phyloP scores from a whole-genome alignment of 352 stramenopile genomes.

The Phytophthora chlamydospora region DNA sequence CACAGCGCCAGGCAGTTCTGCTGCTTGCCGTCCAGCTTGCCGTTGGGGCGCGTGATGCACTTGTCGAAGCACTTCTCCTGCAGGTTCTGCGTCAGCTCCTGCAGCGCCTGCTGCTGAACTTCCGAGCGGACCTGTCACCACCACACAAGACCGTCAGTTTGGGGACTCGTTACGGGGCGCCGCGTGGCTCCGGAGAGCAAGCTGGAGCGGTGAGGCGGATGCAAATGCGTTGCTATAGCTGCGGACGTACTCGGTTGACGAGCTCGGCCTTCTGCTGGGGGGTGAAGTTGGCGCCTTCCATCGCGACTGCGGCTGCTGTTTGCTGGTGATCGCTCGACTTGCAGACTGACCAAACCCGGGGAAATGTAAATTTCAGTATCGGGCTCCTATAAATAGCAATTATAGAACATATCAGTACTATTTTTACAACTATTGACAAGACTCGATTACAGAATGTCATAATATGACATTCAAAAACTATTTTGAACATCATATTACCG shows the following conservation, averaged over 20 bases:
- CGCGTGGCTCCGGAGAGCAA: not conserved
- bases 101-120: slow-evolving; percentile 81
- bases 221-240: not conserved
- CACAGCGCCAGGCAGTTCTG: slow-evolving; percentile 90
- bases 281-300: slow-evolving; percentile 83
- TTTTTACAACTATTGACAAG: too few species aligned
- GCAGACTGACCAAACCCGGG: too few species aligned
- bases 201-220: too few species aligned
- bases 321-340: slow-evolving; percentile 17
- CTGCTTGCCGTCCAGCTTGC: slow-evolving; percentile 91
- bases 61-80: slow-evolving; percentile 93
- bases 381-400: too few species aligned
- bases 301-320: slow-evolving; percentile 32
- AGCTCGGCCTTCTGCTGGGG: slow-evolving; percentile 87
- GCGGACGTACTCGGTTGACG: slow-evolving; percentile 67
- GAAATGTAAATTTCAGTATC: too few species aligned
- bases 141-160: slow-evolving; percentile 15
- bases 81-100: slow-evolving; percentile 87
- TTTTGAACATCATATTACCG: too few species aligned
- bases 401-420: too few species aligned
- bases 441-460: too few species aligned
- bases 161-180: not conserved
- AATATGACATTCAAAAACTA: too few species aligned
- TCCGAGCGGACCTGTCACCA: slow-evolving; percentile 73
- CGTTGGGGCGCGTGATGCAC: slow-evolving; percentile 80